phyloP scores from a whole-genome alignment of 352 stramenopile species.

The Pythium sukuiense region DNA sequence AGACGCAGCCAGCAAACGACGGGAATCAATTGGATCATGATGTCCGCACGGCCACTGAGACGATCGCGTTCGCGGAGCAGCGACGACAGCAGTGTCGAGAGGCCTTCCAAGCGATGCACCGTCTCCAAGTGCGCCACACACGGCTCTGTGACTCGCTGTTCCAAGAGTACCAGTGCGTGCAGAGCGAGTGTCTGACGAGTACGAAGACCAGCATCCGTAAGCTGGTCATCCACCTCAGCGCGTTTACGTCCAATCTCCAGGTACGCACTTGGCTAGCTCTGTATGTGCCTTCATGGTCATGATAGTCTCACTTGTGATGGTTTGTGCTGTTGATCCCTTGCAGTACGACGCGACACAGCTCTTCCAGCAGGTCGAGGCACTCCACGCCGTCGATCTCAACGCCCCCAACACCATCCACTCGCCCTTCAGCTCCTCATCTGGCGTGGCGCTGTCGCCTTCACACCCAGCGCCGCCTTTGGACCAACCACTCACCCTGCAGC shows the following conservation, averaged over 20 bases:
- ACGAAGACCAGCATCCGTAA: constrained; percentile 31
- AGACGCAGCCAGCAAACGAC: neutral
- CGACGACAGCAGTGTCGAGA: constrained; percentile 19
- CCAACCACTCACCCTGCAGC: constrained; percentile 18
- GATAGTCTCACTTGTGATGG: no score
- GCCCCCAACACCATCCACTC: neutral
- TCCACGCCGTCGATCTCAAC: constrained; percentile 8
- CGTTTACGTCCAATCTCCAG: constrained; percentile 37
- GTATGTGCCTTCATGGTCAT: no score
- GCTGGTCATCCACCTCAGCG: constrained; percentile 32
- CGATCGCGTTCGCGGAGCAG: constrained; percentile 15
- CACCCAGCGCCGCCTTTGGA: constrained; percentile 13
- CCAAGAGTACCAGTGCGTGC: constrained; percentile 29
- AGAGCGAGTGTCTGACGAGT: constrained; percentile 27
- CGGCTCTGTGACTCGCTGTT: constrained; percentile 25
- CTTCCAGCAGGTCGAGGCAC: constrained; percentile 27
- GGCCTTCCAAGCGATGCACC: constrained; percentile 22
- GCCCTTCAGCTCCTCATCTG: neutral
- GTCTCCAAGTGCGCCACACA: constrained; percentile 19
- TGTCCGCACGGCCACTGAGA: neutral
- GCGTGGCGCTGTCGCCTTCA: neutral
- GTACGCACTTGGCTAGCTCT: constrained; percentile 1
- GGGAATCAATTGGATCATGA: neutral
- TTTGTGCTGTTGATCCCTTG: neutral
- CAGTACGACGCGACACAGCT: constrained; percentile 33